Conservation (phyloP, 371 early-diverging fungal genomes). For the Choanephora cucurbitarum region DNA sequence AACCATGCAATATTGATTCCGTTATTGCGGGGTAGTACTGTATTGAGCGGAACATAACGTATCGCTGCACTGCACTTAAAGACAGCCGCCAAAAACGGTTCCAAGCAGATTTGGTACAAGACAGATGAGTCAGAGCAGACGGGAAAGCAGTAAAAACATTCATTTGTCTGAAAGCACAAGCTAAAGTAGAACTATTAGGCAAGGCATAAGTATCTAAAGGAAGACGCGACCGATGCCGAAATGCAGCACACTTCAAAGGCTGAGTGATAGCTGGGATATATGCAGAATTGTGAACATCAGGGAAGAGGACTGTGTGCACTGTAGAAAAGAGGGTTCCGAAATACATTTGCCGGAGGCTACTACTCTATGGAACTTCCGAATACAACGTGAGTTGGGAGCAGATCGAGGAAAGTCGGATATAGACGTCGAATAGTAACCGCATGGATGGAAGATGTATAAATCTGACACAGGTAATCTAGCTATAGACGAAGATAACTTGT, state of each 20-base stretch:
- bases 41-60: conserved; percentile 2
- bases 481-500: too few species aligned
- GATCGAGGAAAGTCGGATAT: too few species aligned
- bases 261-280: neutral
- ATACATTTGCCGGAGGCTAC: neutral
- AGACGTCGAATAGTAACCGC: too few species aligned
- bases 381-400: too few species aligned
- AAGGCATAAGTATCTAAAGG: neutral
- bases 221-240: neutral
- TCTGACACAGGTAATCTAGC: too few species aligned
- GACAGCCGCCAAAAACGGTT: neutral
- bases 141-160: neutral
- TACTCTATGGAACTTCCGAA: too few species aligned
- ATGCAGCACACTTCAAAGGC: neutral
- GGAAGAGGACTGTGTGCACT: neutral
- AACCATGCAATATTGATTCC: too few species aligned
- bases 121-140: neutral
- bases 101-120: neutral
- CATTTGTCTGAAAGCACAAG: neutral
- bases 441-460: too few species aligned
- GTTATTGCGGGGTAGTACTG: too few species aligned
- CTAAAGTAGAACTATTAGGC: neutral
- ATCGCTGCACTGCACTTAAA: neutral
- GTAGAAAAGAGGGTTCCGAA: neutral
- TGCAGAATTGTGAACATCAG: neutral